Evolutionary conservation across 2,329 filamentous ascomycete species (phyloP), one percentile per base, ranked within the genome.

Genomic region (Fusarium penzigii): DNA sequence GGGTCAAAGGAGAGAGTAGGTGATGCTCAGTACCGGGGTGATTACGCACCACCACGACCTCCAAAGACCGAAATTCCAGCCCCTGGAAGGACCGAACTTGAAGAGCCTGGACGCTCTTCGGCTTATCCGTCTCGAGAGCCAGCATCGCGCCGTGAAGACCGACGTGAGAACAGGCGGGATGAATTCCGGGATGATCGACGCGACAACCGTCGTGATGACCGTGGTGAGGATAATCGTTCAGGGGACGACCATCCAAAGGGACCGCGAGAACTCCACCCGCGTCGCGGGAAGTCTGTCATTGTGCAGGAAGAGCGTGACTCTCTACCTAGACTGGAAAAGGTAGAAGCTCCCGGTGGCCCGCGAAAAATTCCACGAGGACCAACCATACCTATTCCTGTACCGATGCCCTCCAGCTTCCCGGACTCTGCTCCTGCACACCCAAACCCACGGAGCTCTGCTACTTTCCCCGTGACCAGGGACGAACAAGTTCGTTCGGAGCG

Each of bases 241-340:
- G 72, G 70, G 25, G 75, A 76, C 17, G 76, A 77, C 10, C 62
- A 69, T 32, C 54, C 66, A 11, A 72, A 65, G 49, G 62, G 61
- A 3, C 58, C 65, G 17, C 56, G 67, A 49, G 44, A 67, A 49
- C 46, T 67, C 38, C 60, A 63, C 8, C 60, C 63, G 36, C 68
- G 66, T n/a, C 65, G 68, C 7, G 67, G 68, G 29, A 70, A 70
- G 49, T 72, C 72, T 2, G 54, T 70, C 11, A 56, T 72, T 3
- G 53, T 70, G 11, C 73, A 75, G 47, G 72, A 74, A 4, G 70
- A 70, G 38, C 65, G 61, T 7, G 61, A 53, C 9, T 56, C 62
- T 32, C 50, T 62, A 20, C 58, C 58, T n/a, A 55, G 60, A 39
- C 34, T 60, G 40, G 66, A 66, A 16, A 65, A 64, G 39, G 51